Evolutionary conservation across 768 basidiomycete genomes (phyloP), one percentile per base, ranked within the genome.

Genomic region (Mycena floridula): DNA sequence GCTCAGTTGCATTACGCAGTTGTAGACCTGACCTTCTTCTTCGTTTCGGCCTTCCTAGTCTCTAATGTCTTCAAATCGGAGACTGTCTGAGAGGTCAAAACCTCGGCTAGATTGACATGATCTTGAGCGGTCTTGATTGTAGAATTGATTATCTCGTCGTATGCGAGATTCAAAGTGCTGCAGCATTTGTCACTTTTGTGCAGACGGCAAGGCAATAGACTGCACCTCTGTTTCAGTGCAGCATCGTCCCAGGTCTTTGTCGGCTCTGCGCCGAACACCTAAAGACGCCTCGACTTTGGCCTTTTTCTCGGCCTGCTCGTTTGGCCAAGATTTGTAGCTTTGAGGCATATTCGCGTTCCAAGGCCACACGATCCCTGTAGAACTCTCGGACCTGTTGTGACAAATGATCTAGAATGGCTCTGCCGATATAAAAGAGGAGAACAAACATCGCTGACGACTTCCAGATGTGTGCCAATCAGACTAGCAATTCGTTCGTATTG

Each of bases 321-420:
- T 74, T 81, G 7, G 72, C 71, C 25, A 92, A 60, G 13, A 68
- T 60, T 55, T 83, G 81, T 8, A 92, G 68, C 57, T 85, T 89
- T 21, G 63, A 58, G 0, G 87, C 85, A 57, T 89, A 91, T 58
- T 92, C 89, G 42, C 82, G 78, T 60, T 92, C 89, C 9, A 91
- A 65, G 6, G 68, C 72, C 8, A 67, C 79, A 37, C 82, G 75
- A 41, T 82, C 83, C 35, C 69, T 67, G 56, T 87, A 83, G 40
- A 91, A 53, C 37, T 90, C 87, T 46, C 84, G 78, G 43, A 86
- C 75, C 89, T 90, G 36, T 16, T n/a, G n/a, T n/a, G n/a, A n/a
- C n/a, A n/a, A n/a, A n/a, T n/a, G n/a, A n/a, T n/a, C n/a, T n/a
- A n/a, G n/a, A n/a, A n/a, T n/a, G n/a, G n/a, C n/a, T n/a, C n/a